These are phyloP conservation scores for Trametopsis cervina DNA, from an alignment of 768 basidiomycete species.

Conservation along the genomic window DNA sequence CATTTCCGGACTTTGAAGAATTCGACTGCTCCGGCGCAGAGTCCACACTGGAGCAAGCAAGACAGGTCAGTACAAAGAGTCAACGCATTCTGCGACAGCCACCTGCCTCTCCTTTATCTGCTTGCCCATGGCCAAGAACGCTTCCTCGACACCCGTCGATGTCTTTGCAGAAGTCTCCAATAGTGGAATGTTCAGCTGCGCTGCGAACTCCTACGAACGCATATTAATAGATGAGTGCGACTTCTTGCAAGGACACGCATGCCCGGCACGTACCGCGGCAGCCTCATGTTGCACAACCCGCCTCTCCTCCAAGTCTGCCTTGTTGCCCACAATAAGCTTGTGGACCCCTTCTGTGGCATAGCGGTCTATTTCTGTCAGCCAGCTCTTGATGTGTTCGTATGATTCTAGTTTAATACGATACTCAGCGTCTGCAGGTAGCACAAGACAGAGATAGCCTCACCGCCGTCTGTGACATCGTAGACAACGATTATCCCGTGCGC, in stretches of 20 bases:
- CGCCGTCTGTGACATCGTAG: slow-evolving; percentile 97
- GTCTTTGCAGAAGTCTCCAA: slow-evolving; percentile 98
- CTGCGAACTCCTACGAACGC: slow-evolving; percentile 73
- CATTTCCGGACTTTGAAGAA: slow-evolving; percentile 7
- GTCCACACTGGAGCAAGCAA: slow-evolving; percentile 10
- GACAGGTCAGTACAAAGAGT: no score
- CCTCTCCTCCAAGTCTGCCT: slow-evolving; percentile 96
- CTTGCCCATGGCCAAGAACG: slow-evolving; percentile 97
- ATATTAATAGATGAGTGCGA: no score
- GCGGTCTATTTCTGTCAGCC: slow-evolving; percentile 88
- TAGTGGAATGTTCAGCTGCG: slow-evolving; percentile 88
- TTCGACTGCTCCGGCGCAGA: slow-evolving; percentile 10
- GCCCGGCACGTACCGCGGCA: slow-evolving; percentile 56
- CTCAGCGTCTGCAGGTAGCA: not conserved
- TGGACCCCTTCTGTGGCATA: slow-evolving; percentile 99
- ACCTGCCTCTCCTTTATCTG: slow-evolving; percentile 86
- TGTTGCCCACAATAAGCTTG: slow-evolving; percentile 98
- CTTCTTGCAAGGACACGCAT: no score
- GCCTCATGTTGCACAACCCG: slow-evolving; percentile 88
- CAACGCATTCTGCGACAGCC: no score
- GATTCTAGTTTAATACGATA: slow-evolving; percentile 57
- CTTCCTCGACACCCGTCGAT: slow-evolving; percentile 96
- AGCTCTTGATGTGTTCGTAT: slow-evolving; percentile 92
- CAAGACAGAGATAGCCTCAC: slow-evolving; percentile 30
- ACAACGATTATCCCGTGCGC: slow-evolving; percentile 98